A percentile compares a stretch with the other conserved stretches of the same genome.
Conservation (phyloP, 2,329 filamentous ascomycete genomes). For the Neonectria ditissima region DNA sequence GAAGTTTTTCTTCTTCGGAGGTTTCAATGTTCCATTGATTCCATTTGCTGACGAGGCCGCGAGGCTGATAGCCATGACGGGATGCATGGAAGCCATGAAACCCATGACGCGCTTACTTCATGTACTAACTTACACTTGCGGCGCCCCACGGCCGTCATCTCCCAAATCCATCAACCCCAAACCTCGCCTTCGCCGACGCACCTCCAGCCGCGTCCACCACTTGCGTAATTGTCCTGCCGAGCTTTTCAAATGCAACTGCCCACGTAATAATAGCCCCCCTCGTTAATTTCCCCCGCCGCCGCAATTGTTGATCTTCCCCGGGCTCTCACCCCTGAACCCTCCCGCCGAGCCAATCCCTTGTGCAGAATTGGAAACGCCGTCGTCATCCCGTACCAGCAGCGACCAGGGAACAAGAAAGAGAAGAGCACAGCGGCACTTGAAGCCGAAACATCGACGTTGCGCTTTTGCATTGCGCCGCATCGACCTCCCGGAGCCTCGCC, state of each 20-base stretch:
- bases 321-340: slow-evolving; percentile 15
- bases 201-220: slow-evolving; percentile 4
- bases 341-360: slow-evolving; percentile 28
- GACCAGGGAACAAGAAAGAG: not conserved
- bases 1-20: not conserved
- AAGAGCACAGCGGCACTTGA: not conserved
- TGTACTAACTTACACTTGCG: too few species aligned
- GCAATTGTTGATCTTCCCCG: not conserved
- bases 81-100: slow-evolving; percentile 21
- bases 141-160: not conserved
- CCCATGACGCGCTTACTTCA: slow-evolving; percentile 20
- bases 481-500: slow-evolving; percentile 3
- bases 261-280: slow-evolving; percentile 14
- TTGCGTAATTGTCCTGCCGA: slow-evolving; percentile 15
- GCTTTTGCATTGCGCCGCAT: slow-evolving; percentile 5
- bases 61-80: not conserved
- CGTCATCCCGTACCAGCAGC: slow-evolving; percentile 10
- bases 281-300: not conserved
- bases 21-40: slow-evolving; percentile 16
- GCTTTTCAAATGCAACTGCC: slow-evolving; percentile 4
- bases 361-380: slow-evolving; percentile 37
- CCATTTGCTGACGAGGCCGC: not conserved
- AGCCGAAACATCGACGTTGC: slow-evolving; percentile 2
- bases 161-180: slow-evolving; percentile 13
- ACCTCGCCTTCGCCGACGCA: slow-evolving; percentile 12